These are phyloP conservation scores for Diplodia sapinea DNA, from an alignment of 2,329 filamentous ascomycete species.

Conservation along the genomic window DNA sequence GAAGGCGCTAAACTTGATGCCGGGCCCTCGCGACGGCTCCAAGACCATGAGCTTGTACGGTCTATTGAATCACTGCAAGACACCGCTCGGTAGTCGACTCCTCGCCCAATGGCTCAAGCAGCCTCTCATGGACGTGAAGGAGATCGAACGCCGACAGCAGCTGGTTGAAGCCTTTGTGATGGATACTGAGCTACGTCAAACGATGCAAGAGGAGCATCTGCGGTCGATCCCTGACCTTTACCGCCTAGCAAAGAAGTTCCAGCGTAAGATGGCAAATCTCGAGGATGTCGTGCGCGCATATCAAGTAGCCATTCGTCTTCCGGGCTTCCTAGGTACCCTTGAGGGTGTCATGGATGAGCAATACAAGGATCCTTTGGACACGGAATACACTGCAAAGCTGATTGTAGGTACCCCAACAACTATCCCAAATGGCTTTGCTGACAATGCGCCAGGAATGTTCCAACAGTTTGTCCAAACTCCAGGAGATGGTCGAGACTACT, in stretches of 20 bases:
- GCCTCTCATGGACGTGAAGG: conserved; percentile 86
- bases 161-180: conserved; percentile 93
- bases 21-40: conserved; percentile 88
- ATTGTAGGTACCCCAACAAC: conserved; percentile 46
- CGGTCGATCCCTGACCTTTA: conserved; percentile 93
- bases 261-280: conserved; percentile 85
- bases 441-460: conserved; percentile 60
- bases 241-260: conserved; percentile 90
- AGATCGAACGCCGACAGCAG: conserved; percentile 90
- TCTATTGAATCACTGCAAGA: conserved; percentile 96
- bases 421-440: neutral
- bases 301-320: conserved; percentile 89
- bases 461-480: conserved; percentile 80
- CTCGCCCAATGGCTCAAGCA: conserved; percentile 98
- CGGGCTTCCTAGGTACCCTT: conserved; percentile 85
- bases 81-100: conserved; percentile 85
- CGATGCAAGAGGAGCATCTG: conserved; percentile 94
- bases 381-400: conserved; percentile 84
- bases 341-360: conserved; percentile 95
- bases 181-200: conserved; percentile 91
- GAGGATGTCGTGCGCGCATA: conserved; percentile 97
- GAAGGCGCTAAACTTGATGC: conserved; percentile 96
- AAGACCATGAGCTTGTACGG: conserved; percentile 98
- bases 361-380: conserved; percentile 85
- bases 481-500: conserved; percentile 98